Percentiles rank a stretch among this genome's conserved stretches.
These are phyloP conservation scores for Wilhelminamyces savonicus DNA, from an alignment of 805 yeast genomes.

Conservation along the genomic window DNA sequence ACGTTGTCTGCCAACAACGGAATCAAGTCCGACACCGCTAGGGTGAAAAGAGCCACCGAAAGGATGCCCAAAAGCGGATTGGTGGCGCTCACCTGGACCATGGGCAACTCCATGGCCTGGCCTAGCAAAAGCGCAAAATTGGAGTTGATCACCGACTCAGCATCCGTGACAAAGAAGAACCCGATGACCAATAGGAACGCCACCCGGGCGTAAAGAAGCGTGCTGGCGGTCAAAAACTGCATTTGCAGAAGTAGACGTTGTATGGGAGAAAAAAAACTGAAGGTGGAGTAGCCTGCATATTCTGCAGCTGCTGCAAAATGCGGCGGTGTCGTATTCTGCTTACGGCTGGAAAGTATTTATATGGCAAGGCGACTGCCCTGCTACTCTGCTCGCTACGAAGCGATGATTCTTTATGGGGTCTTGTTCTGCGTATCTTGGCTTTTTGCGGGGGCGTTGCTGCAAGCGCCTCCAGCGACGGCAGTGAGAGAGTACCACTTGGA, in stretches of 20 bases:
- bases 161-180: constrained; percentile 43
- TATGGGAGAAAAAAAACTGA: too few relatives aligned
- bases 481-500: constrained; percentile 3
- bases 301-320: too few relatives aligned
- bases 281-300: too few relatives aligned
- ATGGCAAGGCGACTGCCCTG: too few relatives aligned
- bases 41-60: constrained; percentile 37
- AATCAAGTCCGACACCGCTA: constrained; percentile 49
- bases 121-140: constrained; percentile 48
- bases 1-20: constrained; percentile 41
- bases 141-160: constrained; percentile 36
- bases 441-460: too few relatives aligned
- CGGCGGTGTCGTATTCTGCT: too few relatives aligned
- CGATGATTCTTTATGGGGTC: too few relatives aligned
- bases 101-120: constrained; percentile 50
- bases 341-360: too few relatives aligned
- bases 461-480: too few relatives aligned
- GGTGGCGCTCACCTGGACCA: constrained; percentile 20
- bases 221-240: constrained; percentile 47
- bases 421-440: too few relatives aligned
- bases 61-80: constrained; percentile 47
- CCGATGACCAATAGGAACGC: constrained; percentile 38
- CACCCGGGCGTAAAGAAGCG: constrained; percentile 43
- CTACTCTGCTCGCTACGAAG: too few relatives aligned
- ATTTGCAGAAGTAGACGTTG: too few relatives aligned